These are phyloP conservation scores for Stephania yunnanensis DNA, from an alignment of 164 flowering plant species.

Conservation along the genomic window DNA sequence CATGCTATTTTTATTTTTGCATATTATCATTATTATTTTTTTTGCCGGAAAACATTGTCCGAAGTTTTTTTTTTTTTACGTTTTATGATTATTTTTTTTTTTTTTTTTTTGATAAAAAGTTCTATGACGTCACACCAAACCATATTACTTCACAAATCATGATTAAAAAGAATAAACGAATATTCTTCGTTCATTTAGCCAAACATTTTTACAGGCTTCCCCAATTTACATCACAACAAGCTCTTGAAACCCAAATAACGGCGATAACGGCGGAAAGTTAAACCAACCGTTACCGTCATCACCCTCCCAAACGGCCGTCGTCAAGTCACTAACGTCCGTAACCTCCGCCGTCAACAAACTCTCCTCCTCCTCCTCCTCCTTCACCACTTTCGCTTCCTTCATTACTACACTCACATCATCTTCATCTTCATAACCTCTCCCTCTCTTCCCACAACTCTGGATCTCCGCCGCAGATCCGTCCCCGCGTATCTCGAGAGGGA, in stretches of 20 bases:
- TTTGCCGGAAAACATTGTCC: no score
- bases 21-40: no score
- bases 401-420: not conserved
- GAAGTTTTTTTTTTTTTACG: no score
- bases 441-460: slow-evolving; percentile 13
- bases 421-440: slow-evolving; percentile 12
- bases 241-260: slow-evolving; percentile 21
- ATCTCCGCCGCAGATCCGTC: not conserved
- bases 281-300: slow-evolving; percentile 29
- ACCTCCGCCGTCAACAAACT: not conserved
- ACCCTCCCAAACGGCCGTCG: slow-evolving; percentile 25
- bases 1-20: no score
- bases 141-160: no score
- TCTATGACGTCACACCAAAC: no score
- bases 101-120: no score
- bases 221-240: not conserved
- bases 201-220: no score
- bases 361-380: not conserved
- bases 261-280: slow-evolving; percentile 33
- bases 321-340: slow-evolving; percentile 18
- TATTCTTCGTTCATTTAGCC: not conserved
- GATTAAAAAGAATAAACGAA: not conserved
- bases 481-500: slow-evolving; percentile 33
- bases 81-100: no score
- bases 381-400: slow-evolving; percentile 3